Base-by-base conservation (phyloP, 2,329 filamentous ascomycete genomes). In the Daldinia sp. region DNA sequence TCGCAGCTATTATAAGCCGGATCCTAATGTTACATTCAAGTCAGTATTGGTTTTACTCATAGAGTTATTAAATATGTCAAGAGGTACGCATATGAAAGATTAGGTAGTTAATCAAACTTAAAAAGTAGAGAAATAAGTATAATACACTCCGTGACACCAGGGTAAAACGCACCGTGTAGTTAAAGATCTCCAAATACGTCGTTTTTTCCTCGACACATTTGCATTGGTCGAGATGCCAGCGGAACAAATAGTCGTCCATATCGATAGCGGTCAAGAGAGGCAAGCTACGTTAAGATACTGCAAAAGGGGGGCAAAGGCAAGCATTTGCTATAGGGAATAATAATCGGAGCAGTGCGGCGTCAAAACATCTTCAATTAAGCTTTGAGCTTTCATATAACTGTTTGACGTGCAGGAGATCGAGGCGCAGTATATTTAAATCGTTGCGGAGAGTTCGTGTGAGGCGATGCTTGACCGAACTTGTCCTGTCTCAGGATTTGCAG, bases 161-260 rank as follows among this genome's bases (percentile, higher is more conserved):
- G 53, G 17, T 27, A 55, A 39, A 17, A 72, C 82, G 65, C 73
- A 87, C 85, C 71, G 84, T 82, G 68, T 86, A 87, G 67, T 87
- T 87, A 69, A 85, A 80, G 34, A 87, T 84, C 72, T 87, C 83
- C 21, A 87, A 67, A 71, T 85, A 88, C 66, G 77, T 80, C 15
- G 84, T 87, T 55, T 75, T 76, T 73, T 88, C 85, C 3, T 74
- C 63, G 48, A 87, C 82, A 29, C 78, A 76, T 19, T 75, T 78
- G 71, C 83, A 87, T 45, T 79, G 73, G 8, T 77, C 71, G 60
- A 87, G 78, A 70, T 82, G 80, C 29, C 74, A 68, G 64, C 77
- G 76, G 68, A 87, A 87, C 75, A 87, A 80, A 71, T 85, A 87
- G 68, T 87, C 82, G 72, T 87, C 85, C 85, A 87, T 87, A 30